Evolutionary conservation across 1,284 basidiomycete genomes (phyloP).

Genomic region (Cryptococcus deneoformans): DNA sequence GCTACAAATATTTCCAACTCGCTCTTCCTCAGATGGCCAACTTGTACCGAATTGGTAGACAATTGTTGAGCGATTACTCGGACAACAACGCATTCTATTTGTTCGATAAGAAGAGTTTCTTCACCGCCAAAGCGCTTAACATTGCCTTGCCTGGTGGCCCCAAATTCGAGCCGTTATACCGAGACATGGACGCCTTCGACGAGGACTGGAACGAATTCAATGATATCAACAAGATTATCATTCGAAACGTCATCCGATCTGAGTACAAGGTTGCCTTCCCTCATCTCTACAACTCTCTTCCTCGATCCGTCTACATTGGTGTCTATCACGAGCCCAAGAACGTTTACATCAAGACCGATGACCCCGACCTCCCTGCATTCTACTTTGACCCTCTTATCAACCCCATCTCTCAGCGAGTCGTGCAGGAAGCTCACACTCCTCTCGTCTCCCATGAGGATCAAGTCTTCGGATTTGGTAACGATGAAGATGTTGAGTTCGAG

Average conservation of each 20-base stretch:
- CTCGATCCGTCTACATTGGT: slow-evolving; percentile 89
- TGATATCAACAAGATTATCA: slow-evolving; percentile 99
- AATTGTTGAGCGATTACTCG: slow-evolving; percentile 86
- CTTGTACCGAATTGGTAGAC: slow-evolving; percentile 91
- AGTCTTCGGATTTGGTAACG: slow-evolving; percentile 80
- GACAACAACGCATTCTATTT: slow-evolving; percentile 88
- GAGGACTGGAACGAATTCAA: slow-evolving; percentile 99
- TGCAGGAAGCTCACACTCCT: slow-evolving; percentile 75
- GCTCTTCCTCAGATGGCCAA: slow-evolving; percentile 94
- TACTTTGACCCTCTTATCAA: slow-evolving; percentile 99
- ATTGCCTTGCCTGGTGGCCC: slow-evolving; percentile 99
- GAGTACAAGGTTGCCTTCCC: slow-evolving; percentile 99
- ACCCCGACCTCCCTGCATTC: slow-evolving; percentile 98
- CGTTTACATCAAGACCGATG: slow-evolving; percentile 98
- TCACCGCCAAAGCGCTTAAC: slow-evolving; percentile 96
- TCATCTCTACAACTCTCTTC: slow-evolving; percentile 97
- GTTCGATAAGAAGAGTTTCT: slow-evolving; percentile 98
- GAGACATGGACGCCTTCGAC: slow-evolving; percentile 96
- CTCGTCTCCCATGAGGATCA: slow-evolving; percentile 85
- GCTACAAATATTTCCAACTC: slow-evolving; percentile 91
- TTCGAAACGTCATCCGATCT: slow-evolving; percentile 96
- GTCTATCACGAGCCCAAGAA: slow-evolving; percentile 94
- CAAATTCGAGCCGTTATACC: slow-evolving; percentile 87
- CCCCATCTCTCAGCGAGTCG: slow-evolving; percentile 85
- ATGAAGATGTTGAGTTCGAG: slow-evolving; percentile 71